A percentile compares a stretch with the other conserved stretches of the same genome.
phyloP scores from a whole-genome alignment of 2,329 filamentous ascomycete species.

The Hypoxylon sp. region DNA sequence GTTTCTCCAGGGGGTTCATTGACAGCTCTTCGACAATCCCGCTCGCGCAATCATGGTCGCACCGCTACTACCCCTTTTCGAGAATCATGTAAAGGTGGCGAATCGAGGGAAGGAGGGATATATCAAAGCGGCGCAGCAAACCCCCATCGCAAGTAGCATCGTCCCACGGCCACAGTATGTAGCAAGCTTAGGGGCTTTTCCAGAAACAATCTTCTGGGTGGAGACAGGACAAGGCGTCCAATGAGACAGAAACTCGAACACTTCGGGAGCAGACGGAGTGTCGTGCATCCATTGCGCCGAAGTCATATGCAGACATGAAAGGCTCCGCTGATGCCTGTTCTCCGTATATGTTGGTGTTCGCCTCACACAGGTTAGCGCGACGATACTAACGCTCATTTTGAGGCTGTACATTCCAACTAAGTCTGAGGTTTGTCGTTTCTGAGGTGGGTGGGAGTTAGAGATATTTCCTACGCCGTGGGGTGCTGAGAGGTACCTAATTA shows the following conservation, averaged over 20 bases:
- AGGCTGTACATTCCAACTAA: slow-evolving; percentile 26
- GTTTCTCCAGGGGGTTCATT: slow-evolving; percentile 14
- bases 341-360: slow-evolving; percentile 24
- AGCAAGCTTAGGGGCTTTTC: background rate
- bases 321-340: slow-evolving; percentile 24
- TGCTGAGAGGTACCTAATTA: slow-evolving; percentile 13
- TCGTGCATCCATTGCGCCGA: slow-evolving; percentile 22
- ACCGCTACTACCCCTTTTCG: slow-evolving; percentile 14
- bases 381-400: slow-evolving; percentile 1
- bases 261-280: slow-evolving; percentile 35
- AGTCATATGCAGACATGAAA: slow-evolving; percentile 8
- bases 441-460: slow-evolving; percentile 12
- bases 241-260: slow-evolving; percentile 23
- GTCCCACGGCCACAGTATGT: slow-evolving; percentile 2
- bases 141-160: slow-evolving; percentile 9
- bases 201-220: slow-evolving; percentile 14
- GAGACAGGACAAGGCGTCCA: slow-evolving; percentile 14
- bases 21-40: slow-evolving; percentile 9
- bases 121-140: slow-evolving; percentile 39
- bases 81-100: slow-evolving; percentile 24
- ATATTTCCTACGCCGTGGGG: slow-evolving; percentile 5
- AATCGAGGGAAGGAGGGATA: slow-evolving; percentile 17
- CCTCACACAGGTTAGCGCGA: slow-evolving; percentile 8
- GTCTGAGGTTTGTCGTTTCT: slow-evolving; percentile 13
- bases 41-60: slow-evolving; percentile 17